phyloP scores from a whole-genome alignment of 805 yeast species.

The Zygotorulaspora danielsina region DNA sequence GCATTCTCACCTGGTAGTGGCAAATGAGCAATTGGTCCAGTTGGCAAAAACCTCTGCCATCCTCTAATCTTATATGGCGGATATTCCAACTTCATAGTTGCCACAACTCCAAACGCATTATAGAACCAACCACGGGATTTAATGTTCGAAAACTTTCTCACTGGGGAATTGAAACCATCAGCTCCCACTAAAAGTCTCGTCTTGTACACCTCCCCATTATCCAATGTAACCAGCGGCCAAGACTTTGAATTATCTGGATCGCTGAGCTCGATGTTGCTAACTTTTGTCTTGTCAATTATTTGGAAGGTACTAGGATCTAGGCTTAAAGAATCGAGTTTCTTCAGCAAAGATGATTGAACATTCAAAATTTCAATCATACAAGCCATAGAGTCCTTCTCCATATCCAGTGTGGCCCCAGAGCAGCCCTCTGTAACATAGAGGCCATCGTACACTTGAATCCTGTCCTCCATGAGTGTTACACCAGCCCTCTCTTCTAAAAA shows the following conservation, averaged over 20 bases:
- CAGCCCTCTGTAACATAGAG: constrained; percentile 84
- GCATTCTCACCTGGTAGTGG: constrained; percentile 85
- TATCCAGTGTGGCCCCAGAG: constrained; percentile 63
- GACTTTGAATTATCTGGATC: constrained; percentile 39
- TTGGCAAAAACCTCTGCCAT: constrained; percentile 87
- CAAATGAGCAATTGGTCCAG: constrained; percentile 89
- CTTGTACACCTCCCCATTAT: constrained; percentile 57
- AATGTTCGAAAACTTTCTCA: constrained; percentile 72
- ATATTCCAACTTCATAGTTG: constrained; percentile 70
- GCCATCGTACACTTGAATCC: constrained; percentile 75
- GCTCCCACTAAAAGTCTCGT: constrained; percentile 87
- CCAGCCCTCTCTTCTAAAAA: constrained; percentile 68
- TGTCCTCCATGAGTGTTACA: constrained; percentile 67
- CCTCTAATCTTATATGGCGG: constrained; percentile 70
- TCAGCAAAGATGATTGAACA: constrained; percentile 68
- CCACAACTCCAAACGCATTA: constrained; percentile 87
- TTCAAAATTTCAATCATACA: constrained; percentile 88
- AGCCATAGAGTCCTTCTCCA: constrained; percentile 59
- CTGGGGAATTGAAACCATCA: constrained; percentile 95
- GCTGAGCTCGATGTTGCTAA: constrained; percentile 45
- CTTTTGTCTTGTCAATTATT: constrained; percentile 66
- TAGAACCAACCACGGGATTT: constrained; percentile 91
- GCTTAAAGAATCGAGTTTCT: constrained; percentile 46
- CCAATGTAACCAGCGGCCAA: constrained; percentile 75
- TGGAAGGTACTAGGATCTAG: constrained; percentile 31